A percentile compares a stretch with the other conserved stretches of the same genome.
Evolutionary conservation across 192 early-diverging fungal genomes (phyloP).

Genomic region (Pecoramyces ruminantium): DNA sequence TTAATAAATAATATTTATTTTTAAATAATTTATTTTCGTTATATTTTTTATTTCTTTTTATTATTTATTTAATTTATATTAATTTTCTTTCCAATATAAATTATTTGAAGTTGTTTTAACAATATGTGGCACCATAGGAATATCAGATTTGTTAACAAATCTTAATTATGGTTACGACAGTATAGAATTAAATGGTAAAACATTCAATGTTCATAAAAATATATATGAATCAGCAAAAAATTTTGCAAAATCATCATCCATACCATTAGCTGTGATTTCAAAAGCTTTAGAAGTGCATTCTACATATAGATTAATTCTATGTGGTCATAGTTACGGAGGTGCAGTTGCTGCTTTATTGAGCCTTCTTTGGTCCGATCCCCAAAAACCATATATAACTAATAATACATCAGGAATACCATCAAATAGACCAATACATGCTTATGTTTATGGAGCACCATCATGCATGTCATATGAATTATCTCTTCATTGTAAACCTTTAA

Average conservation of each 20-base stretch:
- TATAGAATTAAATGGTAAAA: background rate
- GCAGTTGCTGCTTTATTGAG: constrained; percentile 69
- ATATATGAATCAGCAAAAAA: background rate
- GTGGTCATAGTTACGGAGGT: constrained; percentile 76
- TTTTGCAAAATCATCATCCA: background rate
- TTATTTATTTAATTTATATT: too few relatives aligned
- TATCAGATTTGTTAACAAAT: background rate
- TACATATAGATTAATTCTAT: constrained; percentile 64
- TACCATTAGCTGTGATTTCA: background rate
- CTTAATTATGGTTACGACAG: background rate
- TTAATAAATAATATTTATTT: background rate
- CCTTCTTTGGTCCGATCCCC: constrained; percentile 54
- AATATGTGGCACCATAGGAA: background rate
- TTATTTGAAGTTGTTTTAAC: background rate
- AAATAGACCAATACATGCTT: background rate
- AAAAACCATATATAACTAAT: background rate
- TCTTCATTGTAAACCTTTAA: background rate
- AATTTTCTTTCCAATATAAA: too few relatives aligned
- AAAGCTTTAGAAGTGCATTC: constrained; percentile 54
- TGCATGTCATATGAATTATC: background rate
- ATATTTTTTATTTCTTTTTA: too few relatives aligned
- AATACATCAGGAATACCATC: background rate
- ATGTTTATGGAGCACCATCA: background rate
- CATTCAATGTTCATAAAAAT: background rate
- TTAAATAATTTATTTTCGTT: background rate